Evolutionary conservation across 345 rosid genomes (phyloP).

Genomic region (Punica granatum): DNA sequence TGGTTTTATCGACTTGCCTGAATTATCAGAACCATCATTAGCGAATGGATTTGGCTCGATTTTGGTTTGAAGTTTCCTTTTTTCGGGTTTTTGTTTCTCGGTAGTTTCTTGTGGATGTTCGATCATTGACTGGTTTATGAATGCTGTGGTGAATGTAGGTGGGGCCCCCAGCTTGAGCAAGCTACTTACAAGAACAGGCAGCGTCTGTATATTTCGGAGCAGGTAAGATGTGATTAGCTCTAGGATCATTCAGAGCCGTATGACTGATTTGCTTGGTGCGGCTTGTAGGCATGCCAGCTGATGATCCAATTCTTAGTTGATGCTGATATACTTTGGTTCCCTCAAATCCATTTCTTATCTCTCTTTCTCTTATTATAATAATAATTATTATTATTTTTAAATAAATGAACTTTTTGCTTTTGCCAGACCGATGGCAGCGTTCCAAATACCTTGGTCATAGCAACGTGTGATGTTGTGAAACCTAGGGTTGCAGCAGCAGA

Average conservation of each 20-base stretch:
- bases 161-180: conserved; percentile 94
- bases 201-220: conserved; percentile 81
- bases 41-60: not conserved
- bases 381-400: no score
- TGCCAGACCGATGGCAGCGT: conserved; percentile 83
- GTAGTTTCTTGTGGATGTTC: not conserved
- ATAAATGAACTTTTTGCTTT: conserved; percentile 8
- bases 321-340: not conserved
- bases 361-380: conserved; percentile 8
- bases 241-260: not conserved
- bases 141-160: conserved; percentile 27
- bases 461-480: conserved; percentile 75
- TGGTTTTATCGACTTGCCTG: not conserved
- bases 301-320: not conserved
- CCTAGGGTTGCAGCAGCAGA: conserved; percentile 83
- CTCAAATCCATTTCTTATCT: not conserved
- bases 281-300: not conserved
- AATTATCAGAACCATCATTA: not conserved
- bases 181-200: conserved; percentile 78
- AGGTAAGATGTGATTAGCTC: conserved; percentile 24
- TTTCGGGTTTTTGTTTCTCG: not conserved
- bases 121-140: not conserved
- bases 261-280: not conserved
- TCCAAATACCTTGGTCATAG: conserved; percentile 89
- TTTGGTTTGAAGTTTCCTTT: not conserved